Conservation (phyloP, 306 rosid genomes). For the Gynostemma pentaphyllum region DNA sequence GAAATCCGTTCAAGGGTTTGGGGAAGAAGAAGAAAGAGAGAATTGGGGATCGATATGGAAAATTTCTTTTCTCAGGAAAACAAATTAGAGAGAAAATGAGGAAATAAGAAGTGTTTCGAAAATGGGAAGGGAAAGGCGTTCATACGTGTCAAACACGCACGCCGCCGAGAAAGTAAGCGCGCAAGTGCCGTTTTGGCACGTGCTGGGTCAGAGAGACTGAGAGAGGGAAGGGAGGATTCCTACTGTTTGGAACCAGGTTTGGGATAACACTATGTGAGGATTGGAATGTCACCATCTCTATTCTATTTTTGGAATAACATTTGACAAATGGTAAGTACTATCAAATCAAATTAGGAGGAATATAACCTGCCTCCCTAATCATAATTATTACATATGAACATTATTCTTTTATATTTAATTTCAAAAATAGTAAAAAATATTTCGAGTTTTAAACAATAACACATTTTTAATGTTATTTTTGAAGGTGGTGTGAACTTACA, state of each 20-base stretch:
- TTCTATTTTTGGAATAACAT: too few relatives aligned
- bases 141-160: constrained; percentile 8
- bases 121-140: neutral
- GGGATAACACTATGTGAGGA: neutral
- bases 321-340: too few relatives aligned
- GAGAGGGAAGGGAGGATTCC: too few relatives aligned
- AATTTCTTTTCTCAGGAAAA: neutral
- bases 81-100: neutral
- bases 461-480: too few relatives aligned
- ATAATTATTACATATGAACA: too few relatives aligned
- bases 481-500: too few relatives aligned
- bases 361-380: too few relatives aligned
- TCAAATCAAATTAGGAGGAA: too few relatives aligned
- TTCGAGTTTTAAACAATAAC: too few relatives aligned
- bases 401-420: too few relatives aligned
- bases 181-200: neutral
- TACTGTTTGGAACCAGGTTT: neutral
- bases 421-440: too few relatives aligned
- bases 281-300: neutral
- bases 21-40: neutral
- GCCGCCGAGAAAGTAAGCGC: neutral
- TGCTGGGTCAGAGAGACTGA: neutral
- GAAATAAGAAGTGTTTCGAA: neutral
- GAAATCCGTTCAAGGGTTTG: neutral
- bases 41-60: neutral